Evolutionary conservation across 345 rosid genomes (phyloP), one percentile per base, ranked within the genome.

Genomic region (Eucalyptus pauciflora): DNA sequence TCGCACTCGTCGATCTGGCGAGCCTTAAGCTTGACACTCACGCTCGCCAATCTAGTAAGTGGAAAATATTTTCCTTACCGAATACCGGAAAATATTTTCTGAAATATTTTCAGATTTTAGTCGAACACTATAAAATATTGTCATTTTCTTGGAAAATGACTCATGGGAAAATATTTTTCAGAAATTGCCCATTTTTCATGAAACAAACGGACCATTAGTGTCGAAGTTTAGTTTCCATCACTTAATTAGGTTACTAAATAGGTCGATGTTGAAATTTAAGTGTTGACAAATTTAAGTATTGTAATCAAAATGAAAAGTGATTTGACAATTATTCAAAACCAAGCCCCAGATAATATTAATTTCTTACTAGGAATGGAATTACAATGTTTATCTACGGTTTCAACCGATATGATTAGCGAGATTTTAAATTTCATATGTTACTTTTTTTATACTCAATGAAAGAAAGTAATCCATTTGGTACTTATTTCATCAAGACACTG

Each of bases 361-460:
- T 41, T 76, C 15, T 20, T 37, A 10, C 15, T 41, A 0, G 4
- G 46, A 76, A 10, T 37, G 29, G 15, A 76, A 37, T 37, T 37
- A 2, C 4, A 2, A 37, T 76, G 0, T 18, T 37, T 76, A 76
- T 69, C 46, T 12, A 2, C 1, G 1, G 2, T 12, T 37, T 76
- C 24, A 10, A 76, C 4, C 37, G 7, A 14, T 64, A 13, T 7
- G 5, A n/a, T 4, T 15, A 2, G 48, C 2, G 12, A 37, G 83
- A 37, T 41, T 37, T 24, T 10, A 37, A 37, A 37, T 76, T 3
- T 8, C 48, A 76, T 10, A 3, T 2, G 17, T 37, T 17, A 69
- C 45, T 9, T 69, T 18, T 69, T 33, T 33, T 17, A 13, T 33
- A 17, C 45, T 17, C 13, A 9, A 33, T 8, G 48, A 20, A 20